These are phyloP conservation scores for Penicillium sp. DNA, from an alignment of 2,329 filamentous ascomycete genomes.

Conservation along the genomic window DNA sequence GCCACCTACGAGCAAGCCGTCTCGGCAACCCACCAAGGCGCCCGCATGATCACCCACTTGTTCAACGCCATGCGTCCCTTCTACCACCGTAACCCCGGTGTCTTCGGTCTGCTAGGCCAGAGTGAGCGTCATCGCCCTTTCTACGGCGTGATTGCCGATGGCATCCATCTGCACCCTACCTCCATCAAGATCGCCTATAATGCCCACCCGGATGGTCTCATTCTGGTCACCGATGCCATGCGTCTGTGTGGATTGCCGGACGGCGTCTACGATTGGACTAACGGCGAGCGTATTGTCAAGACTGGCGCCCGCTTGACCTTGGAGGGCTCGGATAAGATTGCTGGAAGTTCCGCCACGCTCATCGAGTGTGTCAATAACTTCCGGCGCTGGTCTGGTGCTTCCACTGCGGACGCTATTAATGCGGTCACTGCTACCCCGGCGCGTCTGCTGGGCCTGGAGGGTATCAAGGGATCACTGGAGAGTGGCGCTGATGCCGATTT, in stretches of 20 bases:
- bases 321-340: slow-evolving; percentile 73
- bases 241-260: slow-evolving; percentile 77
- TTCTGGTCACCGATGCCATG: slow-evolving; percentile 92
- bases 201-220: slow-evolving; percentile 75
- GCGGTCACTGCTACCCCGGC: slow-evolving; percentile 40
- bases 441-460: slow-evolving; percentile 35
- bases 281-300: slow-evolving; percentile 56
- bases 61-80: slow-evolving; percentile 93
- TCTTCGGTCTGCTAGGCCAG: slow-evolving; percentile 77
- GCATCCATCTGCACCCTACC: slow-evolving; percentile 82
- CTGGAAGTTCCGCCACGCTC: slow-evolving; percentile 55
- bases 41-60: slow-evolving; percentile 84
- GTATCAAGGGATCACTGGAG: slow-evolving; percentile 38
- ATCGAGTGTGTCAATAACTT: slow-evolving; percentile 45
- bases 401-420: slow-evolving; percentile 38
- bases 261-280: slow-evolving; percentile 80
- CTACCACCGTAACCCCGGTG: slow-evolving; percentile 83
- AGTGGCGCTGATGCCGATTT: slow-evolving; percentile 42
- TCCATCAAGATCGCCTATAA: slow-evolving; percentile 86
- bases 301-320: slow-evolving; percentile 66
- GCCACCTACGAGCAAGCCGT: slow-evolving; percentile 79
- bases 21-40: slow-evolving; percentile 64
- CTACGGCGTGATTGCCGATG: slow-evolving; percentile 86
- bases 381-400: slow-evolving; percentile 38
- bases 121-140: slow-evolving; percentile 58